Evolutionary conservation across 2,329 filamentous ascomycete genomes (phyloP), one percentile per base, ranked within the genome.

Genomic region (Kalaharituber pfeilii): DNA sequence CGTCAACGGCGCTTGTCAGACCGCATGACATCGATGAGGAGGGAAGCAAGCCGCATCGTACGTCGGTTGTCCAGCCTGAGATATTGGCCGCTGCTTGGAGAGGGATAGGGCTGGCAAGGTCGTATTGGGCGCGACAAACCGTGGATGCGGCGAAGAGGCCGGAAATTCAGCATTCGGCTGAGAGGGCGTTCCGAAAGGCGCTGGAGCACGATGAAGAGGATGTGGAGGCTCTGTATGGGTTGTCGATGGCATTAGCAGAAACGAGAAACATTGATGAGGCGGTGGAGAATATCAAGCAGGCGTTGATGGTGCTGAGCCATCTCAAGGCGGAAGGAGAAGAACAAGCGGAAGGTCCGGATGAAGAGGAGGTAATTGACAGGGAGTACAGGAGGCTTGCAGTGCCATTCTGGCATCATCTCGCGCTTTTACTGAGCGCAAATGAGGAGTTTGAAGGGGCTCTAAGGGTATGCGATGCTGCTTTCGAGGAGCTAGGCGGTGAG

Each of bases 381-480:
- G 56, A 63, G 20, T 60, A 63, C 29, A 62, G 60, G 27, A 60
- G 62, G 22, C 53, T 55, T 5, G 55, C 57, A 26, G 80, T 96
- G 24, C 82, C 88, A 2, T 69, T 95, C 24, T 95, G 91, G 88
- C 91, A 98, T 71, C 74, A 98, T 15, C 74, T 98, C 49, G 82
- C 86, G 0, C 73, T 98, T 24, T 73, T 96, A 22, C 70, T 96
- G 27, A 94, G 86, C 60, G 86, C 87, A 1, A 80, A 84, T 59
- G 84, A 94, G 60, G 87, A 95, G 59, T 94, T 84, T 63, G 72
- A 78, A 50, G 82, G 84, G 67, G 88, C 91, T 1, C 76, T 79
- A 26, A 81, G 82, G 63, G 82, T 87, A 28, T 96, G 88, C 62
- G 86, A 94, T 65, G 87, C 86, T 25, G 88, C 87, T 2, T 84